Percentiles rank a stretch among this genome's conserved stretches.
Evolutionary conservation across 1,139 yeast species (phyloP).

Genomic region (Diutina sp.): DNA sequence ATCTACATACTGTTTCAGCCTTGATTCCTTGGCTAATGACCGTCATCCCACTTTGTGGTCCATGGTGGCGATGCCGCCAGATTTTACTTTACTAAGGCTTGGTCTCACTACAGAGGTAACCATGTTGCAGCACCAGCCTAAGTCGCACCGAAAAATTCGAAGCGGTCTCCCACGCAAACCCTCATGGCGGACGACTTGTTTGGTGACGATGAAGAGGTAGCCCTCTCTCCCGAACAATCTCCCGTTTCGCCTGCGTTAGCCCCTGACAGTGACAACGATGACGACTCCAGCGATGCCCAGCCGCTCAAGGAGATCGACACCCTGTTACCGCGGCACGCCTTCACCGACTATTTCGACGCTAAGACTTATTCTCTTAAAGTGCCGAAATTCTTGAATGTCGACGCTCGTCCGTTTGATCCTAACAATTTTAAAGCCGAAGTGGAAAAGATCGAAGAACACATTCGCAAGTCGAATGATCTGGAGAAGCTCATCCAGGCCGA

Average conservation of each 20-base stretch:
- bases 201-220: background rate
- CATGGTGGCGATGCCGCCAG: no score
- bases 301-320: constrained; percentile 39
- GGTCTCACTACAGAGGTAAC: no score
- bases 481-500: constrained; percentile 28
- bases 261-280: background rate
- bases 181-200: constrained; percentile 1
- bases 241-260: background rate
- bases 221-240: background rate
- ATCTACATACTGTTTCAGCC: no score
- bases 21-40: no score
- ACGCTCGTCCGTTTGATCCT: constrained; percentile 83
- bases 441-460: constrained; percentile 32
- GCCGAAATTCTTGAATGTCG: constrained; percentile 74
- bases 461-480: constrained; percentile 18
- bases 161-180: background rate
- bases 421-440: constrained; percentile 47
- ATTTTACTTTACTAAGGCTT: no score
- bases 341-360: constrained; percentile 26
- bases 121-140: no score
- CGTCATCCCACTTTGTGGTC: no score
- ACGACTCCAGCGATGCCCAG: background rate
- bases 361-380: constrained; percentile 42
- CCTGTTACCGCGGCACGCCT: constrained; percentile 65
- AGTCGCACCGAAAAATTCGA: background rate